Evolutionary conservation across 2,329 filamentous ascomycete genomes (phyloP), one percentile per base, ranked within the genome.

Genomic region (Fusarium longipes): DNA sequence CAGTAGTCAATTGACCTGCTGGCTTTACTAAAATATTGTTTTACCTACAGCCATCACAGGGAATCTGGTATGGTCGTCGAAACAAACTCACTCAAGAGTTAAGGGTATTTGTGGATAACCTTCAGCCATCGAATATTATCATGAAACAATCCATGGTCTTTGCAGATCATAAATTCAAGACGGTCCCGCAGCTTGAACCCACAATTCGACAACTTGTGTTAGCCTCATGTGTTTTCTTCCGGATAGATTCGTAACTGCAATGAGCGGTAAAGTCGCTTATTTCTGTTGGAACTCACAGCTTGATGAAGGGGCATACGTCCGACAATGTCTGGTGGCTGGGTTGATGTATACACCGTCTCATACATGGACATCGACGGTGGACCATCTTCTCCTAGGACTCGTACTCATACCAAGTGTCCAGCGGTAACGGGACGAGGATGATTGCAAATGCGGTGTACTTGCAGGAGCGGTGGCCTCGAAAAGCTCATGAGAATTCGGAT

Each of bases 111-210:
- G 38, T 38, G 58, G 22, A 33, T 56, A 63, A 22, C 24, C 20
- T 35, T 40, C 38, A 38, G 51, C 40, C 39, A 15, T 45, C 22
- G 56, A 61, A 54, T 52, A 61, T 60, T 43, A 61, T 61, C 22
- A 52, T 44, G 45, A 63, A 49, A 57, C 49, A 63, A 33, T 45
- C 47, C 39, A 47, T 51, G 53, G 35, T 40, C 49, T 49, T 55
- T 61, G 56, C 42, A 47, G 53, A 61, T 61, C 50, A 60, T 44
- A 48, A 27, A 62, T 51, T 48, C 40, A 57, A 53, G 40, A 57
- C 51, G 39, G 58, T 61, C 50, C 51, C 50, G 52, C 49, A 49
- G 24, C 12, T 36, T 24, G 25, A 64, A 36, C 43, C 63, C 63
- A 67, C 57, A 53, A 39, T 58, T 56, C 40, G 52, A 53, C 50